phyloP scores from a whole-genome alignment of 495 filamentous ascomycete species.

The Trichodelitschia bisporula region DNA sequence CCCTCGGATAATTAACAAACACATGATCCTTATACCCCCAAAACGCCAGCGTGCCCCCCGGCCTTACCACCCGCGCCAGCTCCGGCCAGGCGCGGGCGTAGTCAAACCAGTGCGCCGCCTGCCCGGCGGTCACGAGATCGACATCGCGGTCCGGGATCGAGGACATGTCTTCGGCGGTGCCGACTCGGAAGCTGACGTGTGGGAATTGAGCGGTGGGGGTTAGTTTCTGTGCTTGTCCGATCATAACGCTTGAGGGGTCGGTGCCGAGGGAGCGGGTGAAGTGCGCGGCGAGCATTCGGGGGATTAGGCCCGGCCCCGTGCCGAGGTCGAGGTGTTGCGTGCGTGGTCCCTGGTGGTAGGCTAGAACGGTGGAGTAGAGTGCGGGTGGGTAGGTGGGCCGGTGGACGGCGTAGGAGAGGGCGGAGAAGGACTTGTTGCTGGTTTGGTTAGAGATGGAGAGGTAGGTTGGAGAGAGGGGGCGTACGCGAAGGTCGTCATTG shows the following conservation, averaged over 20 bases:
- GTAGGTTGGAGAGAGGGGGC: slow-evolving; percentile 5
- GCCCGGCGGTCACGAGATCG: slow-evolving; percentile 32
- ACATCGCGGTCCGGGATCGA: slow-evolving; percentile 22
- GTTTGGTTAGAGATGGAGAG: slow-evolving; percentile 1
- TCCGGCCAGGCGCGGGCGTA: slow-evolving; percentile 26
- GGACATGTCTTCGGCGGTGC: slow-evolving; percentile 24
- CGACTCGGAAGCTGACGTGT: slow-evolving; percentile 22
- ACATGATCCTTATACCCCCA: slow-evolving; percentile 40
- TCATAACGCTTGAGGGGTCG: slow-evolving; percentile 34
- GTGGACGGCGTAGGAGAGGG: slow-evolving; percentile 31
- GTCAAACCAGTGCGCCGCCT: slow-evolving; percentile 45
- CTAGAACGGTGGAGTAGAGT: slow-evolving; percentile 27
- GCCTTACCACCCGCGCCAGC: slow-evolving; percentile 24
- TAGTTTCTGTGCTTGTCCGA: slow-evolving; percentile 24
- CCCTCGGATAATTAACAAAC: slow-evolving; percentile 22
- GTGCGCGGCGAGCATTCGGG: slow-evolving; percentile 24
- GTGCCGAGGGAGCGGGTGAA: slow-evolving; percentile 26
- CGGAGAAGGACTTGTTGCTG: slow-evolving; percentile 26
- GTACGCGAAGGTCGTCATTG: slow-evolving; percentile 27
- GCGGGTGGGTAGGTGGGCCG: slow-evolving; percentile 33
- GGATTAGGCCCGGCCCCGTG: slow-evolving; percentile 31
- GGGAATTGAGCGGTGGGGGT: slow-evolving; percentile 16
- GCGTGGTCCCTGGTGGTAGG: slow-evolving; percentile 22
- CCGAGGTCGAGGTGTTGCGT: slow-evolving; percentile 31
- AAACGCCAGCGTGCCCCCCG: slow-evolving; percentile 30